Percentiles rank a stretch among this genome's conserved stretches.
phyloP scores from a whole-genome alignment of 192 early-diverging fungal genomes.

The Coemansia reversa region DNA sequence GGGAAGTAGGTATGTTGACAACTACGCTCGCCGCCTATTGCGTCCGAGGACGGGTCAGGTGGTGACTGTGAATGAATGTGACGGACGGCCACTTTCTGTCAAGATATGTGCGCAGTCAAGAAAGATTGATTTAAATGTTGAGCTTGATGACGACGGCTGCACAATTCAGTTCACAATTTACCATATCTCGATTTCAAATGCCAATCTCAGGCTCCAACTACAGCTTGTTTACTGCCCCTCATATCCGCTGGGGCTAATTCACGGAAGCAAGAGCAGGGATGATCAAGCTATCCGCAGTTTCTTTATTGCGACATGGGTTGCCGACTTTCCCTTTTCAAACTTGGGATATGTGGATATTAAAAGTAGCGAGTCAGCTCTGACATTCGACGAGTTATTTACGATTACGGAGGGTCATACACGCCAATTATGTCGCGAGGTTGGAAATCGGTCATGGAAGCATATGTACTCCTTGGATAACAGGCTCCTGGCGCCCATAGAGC shows the following conservation, averaged over 20 bases:
- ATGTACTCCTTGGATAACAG: constrained; percentile 47
- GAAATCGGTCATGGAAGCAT: constrained; percentile 66
- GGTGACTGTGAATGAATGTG: constrained; percentile 6
- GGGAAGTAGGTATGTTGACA: constrained; percentile 60
- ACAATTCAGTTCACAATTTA: constrained; percentile 45
- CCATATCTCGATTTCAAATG: constrained; percentile 42
- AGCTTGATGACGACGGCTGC: constrained; percentile 66
- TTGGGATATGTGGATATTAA: constrained; percentile 5
- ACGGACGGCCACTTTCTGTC: not conserved
- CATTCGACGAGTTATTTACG: not conserved
- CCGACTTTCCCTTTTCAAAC: not conserved
- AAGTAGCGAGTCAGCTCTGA: not conserved
- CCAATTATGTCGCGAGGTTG: constrained; percentile 24
- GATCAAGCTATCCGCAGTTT: not conserved
- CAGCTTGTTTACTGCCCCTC: constrained; percentile 11
- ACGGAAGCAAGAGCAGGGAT: not conserved
- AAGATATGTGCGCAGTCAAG: constrained; percentile 38
- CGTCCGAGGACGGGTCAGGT: constrained; percentile 58
- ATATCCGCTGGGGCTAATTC: constrained; percentile 12
- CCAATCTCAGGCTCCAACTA: constrained; percentile 27
- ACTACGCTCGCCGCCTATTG: constrained; percentile 60
- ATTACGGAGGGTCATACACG: constrained; percentile 9
- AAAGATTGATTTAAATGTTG: constrained; percentile 76
- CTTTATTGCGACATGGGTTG: constrained; percentile 10
- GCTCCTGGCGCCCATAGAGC: constrained; percentile 80